Evolutionary conservation across 371 early-diverging fungal genomes (phyloP).

Genomic region (Nematocida major): DNA sequence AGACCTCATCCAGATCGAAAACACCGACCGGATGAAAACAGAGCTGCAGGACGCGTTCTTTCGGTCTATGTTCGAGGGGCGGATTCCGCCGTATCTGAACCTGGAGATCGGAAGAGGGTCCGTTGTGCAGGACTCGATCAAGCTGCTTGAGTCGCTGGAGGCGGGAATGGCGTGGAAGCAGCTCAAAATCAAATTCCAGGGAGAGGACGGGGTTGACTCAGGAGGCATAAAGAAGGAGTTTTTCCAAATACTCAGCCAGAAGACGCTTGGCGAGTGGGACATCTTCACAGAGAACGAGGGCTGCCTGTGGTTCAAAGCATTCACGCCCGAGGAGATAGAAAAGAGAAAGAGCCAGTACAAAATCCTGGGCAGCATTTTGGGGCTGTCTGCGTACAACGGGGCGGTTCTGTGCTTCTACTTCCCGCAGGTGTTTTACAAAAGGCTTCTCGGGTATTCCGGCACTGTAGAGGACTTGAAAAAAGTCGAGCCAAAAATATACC

Average conservation of each 20-base stretch:
- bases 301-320: slow-evolving; percentile 66
- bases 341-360: slow-evolving; percentile 64
- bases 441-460: slow-evolving; percentile 70
- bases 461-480: slow-evolving; percentile 69
- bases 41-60: slow-evolving; percentile 65
- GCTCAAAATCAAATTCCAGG: slow-evolving; percentile 64
- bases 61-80: slow-evolving; percentile 64
- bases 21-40: slow-evolving; percentile 61
- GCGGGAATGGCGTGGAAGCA: slow-evolving; percentile 60
- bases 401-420: slow-evolving; percentile 68
- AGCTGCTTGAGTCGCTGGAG: slow-evolving; percentile 50
- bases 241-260: slow-evolving; percentile 68
- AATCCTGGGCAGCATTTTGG: slow-evolving; percentile 69
- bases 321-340: slow-evolving; percentile 63
- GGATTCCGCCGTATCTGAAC: slow-evolving; percentile 62
- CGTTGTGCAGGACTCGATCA: slow-evolving; percentile 59
- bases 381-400: slow-evolving; percentile 72
- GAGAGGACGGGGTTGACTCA: slow-evolving; percentile 73
- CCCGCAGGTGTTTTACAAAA: slow-evolving; percentile 68
- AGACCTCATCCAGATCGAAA: slow-evolving; percentile 62
- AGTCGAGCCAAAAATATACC: slow-evolving; percentile 66
- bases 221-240: slow-evolving; percentile 73
- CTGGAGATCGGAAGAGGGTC: slow-evolving; percentile 57
- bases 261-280: slow-evolving; percentile 55
- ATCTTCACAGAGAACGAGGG: slow-evolving; percentile 67